Conservation (phyloP, 208 protist genomes). For the Entamoeba dispar region DNA sequence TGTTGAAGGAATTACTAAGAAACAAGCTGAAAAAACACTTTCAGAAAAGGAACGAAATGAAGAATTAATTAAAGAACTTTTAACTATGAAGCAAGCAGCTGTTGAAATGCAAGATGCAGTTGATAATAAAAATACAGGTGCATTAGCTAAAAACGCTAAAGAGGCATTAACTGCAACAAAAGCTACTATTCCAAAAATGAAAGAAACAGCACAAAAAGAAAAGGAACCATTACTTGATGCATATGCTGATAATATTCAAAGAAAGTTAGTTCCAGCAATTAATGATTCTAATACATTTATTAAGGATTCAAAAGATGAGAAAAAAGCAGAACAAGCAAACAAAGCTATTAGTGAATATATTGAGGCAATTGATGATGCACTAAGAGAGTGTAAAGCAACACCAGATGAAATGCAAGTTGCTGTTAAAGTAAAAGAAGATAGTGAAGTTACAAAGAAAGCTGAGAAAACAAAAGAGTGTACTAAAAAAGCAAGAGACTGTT, state of each 20-base stretch:
- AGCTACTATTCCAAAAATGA: neutral
- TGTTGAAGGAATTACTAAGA: neutral
- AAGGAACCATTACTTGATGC: neutral
- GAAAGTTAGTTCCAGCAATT: neutral
- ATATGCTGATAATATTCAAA: neutral
- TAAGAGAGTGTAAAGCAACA: neutral
- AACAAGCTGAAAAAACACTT: neutral
- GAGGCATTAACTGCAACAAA: neutral
- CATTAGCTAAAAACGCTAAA: neutral
- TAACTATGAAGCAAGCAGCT: neutral
- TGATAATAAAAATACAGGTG: neutral
- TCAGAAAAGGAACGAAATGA: neutral
- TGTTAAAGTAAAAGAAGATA: neutral
- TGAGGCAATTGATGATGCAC: neutral
- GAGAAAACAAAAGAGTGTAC: neutral
- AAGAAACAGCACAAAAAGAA: neutral
- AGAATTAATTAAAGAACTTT: neutral
- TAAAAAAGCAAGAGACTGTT: neutral
- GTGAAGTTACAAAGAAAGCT: neutral
- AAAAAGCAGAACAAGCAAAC: neutral
- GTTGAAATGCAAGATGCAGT: neutral
- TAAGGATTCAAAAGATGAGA: neutral
- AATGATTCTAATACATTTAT: neutral
- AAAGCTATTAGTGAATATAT: neutral
- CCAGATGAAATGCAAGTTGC: neutral